Percentiles rank a stretch among this genome's conserved stretches.
These are phyloP conservation scores for Linum trigynum DNA, from an alignment of 345 rosid species.

Conservation along the genomic window DNA sequence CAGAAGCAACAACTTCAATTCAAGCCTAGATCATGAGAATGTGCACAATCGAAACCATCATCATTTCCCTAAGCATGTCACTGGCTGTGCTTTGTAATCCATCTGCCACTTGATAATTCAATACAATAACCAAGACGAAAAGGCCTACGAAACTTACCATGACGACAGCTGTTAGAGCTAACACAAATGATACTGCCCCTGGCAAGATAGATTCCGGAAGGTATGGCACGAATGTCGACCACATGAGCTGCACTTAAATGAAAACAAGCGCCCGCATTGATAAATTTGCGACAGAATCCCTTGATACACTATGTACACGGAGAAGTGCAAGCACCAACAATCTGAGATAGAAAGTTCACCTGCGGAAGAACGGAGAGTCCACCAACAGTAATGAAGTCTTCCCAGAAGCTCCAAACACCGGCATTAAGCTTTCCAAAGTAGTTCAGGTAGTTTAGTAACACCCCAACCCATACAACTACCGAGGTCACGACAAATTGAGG, in stretches of 20 bases:
- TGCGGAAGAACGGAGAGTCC: slow-evolving; percentile 81
- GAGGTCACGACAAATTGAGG: slow-evolving; percentile 45
- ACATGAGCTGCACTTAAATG: slow-evolving; percentile 51
- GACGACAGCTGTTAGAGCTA: slow-evolving; percentile 55
- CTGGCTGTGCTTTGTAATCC: no score
- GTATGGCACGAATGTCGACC: slow-evolving; percentile 86
- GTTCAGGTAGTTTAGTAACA: slow-evolving; percentile 44
- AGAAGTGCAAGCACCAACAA: background rate
- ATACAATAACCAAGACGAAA: background rate
- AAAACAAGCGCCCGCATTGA: background rate
- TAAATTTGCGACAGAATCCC: background rate
- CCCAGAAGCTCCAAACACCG: slow-evolving; percentile 64
- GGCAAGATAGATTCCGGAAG: slow-evolving; percentile 64
- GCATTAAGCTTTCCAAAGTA: slow-evolving; percentile 44
- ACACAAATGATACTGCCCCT: slow-evolving; percentile 43
- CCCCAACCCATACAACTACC: slow-evolving; percentile 46
- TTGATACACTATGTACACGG: background rate
- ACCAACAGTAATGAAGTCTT: slow-evolving; percentile 68
- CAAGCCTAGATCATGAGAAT: background rate
- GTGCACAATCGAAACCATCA: background rate
- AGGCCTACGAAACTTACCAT: slow-evolving; percentile 45
- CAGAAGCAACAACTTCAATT: background rate
- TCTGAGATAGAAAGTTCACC: slow-evolving; percentile 23
- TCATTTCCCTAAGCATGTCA: background rate
- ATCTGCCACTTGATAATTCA: background rate